phyloP scores from a whole-genome alignment of 192 early-diverging fungal genomes.

The Coemansia sp. region DNA sequence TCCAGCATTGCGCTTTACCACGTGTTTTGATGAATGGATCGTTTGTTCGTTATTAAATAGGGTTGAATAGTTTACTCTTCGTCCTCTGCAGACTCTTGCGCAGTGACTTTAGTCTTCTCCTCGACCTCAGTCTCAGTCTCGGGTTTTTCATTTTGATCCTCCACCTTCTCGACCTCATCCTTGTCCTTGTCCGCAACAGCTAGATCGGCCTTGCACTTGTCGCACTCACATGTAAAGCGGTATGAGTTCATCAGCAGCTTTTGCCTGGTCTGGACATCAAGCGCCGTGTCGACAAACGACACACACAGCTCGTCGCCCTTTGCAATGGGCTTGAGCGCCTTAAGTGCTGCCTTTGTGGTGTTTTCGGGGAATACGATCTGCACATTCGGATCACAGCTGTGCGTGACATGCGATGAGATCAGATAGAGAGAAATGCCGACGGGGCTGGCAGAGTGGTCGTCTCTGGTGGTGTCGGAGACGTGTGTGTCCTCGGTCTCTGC shows the following conservation, averaged over 20 bases:
- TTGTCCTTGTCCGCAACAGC: conserved; percentile 9
- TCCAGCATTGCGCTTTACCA: no score
- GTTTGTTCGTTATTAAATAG: no score
- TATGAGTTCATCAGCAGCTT: conserved; percentile 64
- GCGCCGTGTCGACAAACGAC: conserved; percentile 57
- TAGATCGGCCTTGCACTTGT: conserved; percentile 53
- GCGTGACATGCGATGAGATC: conserved; percentile 68
- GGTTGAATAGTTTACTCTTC: neutral
- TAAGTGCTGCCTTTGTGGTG: conserved; percentile 58
- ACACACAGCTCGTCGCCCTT: conserved; percentile 70
- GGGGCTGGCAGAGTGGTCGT: conserved; percentile 47
- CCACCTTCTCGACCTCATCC: neutral
- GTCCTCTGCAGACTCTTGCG: neutral
- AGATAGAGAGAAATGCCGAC: conserved; percentile 75
- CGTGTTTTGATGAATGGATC: no score
- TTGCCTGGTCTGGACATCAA: conserved; percentile 52
- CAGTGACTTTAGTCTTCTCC: neutral
- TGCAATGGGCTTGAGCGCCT: conserved; percentile 61
- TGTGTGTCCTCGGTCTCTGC: conserved; percentile 34
- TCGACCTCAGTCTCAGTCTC: neutral
- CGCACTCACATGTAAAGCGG: conserved; percentile 61
- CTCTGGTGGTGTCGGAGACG: conserved; percentile 45
- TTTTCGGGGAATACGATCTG: conserved; percentile 58
- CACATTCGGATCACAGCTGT: conserved; percentile 71
- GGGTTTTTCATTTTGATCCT: no score